Evolutionary conservation across 2,329 filamentous ascomycete species (phyloP), one percentile per base, ranked within the genome.

Genomic region (Mollisia scopiformis): DNA sequence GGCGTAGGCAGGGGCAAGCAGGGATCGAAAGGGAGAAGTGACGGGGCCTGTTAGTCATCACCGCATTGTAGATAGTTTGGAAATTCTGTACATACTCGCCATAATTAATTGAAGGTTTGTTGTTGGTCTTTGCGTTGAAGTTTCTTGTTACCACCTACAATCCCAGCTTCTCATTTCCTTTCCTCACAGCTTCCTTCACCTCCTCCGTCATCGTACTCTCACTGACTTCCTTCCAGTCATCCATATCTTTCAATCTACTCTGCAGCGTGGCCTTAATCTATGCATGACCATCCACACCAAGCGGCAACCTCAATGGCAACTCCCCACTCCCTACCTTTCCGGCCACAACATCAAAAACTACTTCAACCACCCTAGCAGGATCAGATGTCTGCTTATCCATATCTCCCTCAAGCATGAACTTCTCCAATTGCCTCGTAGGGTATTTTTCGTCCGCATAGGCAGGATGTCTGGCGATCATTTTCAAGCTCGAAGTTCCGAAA

Each of bases 401-500:
- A 21, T 43, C 39, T 23, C 39, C 39, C n/a, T 21, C 39, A n/a
- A 43, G 13, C 2, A 64, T 52, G 55, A 63, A 66, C 16, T 41
- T 23, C 58, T 61, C 63, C 4, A 71, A n/a, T 14, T 63, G 57
- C 7, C 73, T 68, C 1, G 70, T 54, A 6, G 72, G 72, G 55
- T 66, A 68, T 37, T 74, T 72, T 2, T 63, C 53, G 2, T 66
- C 64, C 13, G 39, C 19, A n/a, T 69, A 69, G 2, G 64, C 67
- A 16, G 62, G 64, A 52, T 68, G 66, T 13, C 49, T 51, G 2
- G 41, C 31, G 13, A 35, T 58, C 19, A n/a, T 27, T 19, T 11
- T 43, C 25, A 72, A 64, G 10, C 67, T 68, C 43, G 75, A 75
- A 2, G 23, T 43, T 3, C 49, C 41, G 50, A 63, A 78, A 21